These are phyloP conservation scores for Vickermania spadyakhi DNA, from an alignment of 208 protist species.

Conservation along the genomic window DNA sequence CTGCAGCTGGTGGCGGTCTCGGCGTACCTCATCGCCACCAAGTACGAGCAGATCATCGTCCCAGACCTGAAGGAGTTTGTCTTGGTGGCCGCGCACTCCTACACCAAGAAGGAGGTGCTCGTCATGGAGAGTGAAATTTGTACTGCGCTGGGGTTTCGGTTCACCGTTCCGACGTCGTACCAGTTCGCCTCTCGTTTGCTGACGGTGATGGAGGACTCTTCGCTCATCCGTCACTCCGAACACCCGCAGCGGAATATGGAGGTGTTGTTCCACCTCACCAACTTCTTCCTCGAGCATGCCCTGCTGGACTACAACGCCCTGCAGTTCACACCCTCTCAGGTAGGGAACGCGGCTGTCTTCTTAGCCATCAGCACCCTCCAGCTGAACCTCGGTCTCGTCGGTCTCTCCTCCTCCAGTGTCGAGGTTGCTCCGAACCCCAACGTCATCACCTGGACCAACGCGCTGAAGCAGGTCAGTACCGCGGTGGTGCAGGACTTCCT, in stretches of 20 bases:
- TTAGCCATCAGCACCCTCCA: conserved; percentile 68
- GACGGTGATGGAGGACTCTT: conserved; percentile 42
- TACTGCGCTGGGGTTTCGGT: conserved; percentile 68
- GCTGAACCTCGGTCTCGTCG: conserved; percentile 21
- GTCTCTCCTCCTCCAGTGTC: conserved; percentile 3
- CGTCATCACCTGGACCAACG: conserved; percentile 33
- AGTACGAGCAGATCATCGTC: conserved; percentile 95
- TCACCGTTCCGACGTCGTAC: conserved; percentile 83
- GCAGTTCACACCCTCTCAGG: conserved; percentile 89
- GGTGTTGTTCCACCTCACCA: conserved; percentile 46
- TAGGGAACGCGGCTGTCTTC: conserved; percentile 88
- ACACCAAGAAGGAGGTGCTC: conserved; percentile 86
- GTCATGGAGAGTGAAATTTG: conserved; percentile 87
- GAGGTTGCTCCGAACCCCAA: conserved; percentile 11
- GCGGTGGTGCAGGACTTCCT: conserved; percentile 47
- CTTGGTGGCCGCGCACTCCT: conserved; percentile 92
- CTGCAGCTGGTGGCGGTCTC: conserved; percentile 96
- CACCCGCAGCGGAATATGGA: conserved; percentile 26
- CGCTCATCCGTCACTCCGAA: conserved; percentile 7
- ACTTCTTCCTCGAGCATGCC: conserved; percentile 83
- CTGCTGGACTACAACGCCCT: conserved; percentile 86
- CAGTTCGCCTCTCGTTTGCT: conserved; percentile 77
- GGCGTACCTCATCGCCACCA: conserved; percentile 82
- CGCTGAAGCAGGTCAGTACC: conserved; percentile 61
- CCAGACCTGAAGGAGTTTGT: conserved; percentile 92